These are phyloP conservation scores for Barnettozyma wickerhamii DNA, from an alignment of 805 yeast genomes.

Conservation along the genomic window DNA sequence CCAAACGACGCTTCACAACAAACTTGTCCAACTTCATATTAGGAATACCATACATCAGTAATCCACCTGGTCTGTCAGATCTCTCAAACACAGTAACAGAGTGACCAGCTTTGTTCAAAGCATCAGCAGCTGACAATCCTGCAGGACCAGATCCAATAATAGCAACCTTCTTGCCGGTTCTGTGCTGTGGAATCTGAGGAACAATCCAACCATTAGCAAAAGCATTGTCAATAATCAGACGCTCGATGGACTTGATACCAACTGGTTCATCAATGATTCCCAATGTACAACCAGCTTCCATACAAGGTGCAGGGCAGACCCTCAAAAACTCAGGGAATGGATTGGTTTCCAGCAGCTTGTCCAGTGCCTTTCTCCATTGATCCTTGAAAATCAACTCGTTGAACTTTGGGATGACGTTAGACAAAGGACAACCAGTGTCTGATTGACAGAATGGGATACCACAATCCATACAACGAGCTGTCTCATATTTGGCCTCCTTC, in stretches of 20 bases:
- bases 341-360: slow-evolving; percentile 89
- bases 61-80: slow-evolving; percentile 93
- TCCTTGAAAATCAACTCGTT: slow-evolving; percentile 93
- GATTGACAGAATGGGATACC: slow-evolving; percentile 99
- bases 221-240: slow-evolving; percentile 94
- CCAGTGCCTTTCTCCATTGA: slow-evolving; percentile 91
- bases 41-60: slow-evolving; percentile 98
- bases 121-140: slow-evolving; percentile 96
- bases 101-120: slow-evolving; percentile 95
- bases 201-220: slow-evolving; percentile 95
- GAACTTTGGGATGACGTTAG: slow-evolving; percentile 97
- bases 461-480: slow-evolving; percentile 99
- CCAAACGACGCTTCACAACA: slow-evolving; percentile 89
- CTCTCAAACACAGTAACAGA: slow-evolving; percentile 88
- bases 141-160: slow-evolving; percentile 96
- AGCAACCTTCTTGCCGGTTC: slow-evolving; percentile 86
- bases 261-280: slow-evolving; percentile 94
- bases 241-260: slow-evolving; percentile 93
- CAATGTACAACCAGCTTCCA: slow-evolving; percentile 89
- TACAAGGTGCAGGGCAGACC: slow-evolving; percentile 97
- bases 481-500: slow-evolving; percentile 83
- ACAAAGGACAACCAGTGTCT: slow-evolving; percentile 97
- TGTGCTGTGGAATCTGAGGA: slow-evolving; percentile 69
- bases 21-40: slow-evolving; percentile 96
- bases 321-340: slow-evolving; percentile 98